These are phyloP conservation scores for Phytophthora crassamura DNA, from an alignment of 352 stramenopile species.

Conservation along the genomic window DNA sequence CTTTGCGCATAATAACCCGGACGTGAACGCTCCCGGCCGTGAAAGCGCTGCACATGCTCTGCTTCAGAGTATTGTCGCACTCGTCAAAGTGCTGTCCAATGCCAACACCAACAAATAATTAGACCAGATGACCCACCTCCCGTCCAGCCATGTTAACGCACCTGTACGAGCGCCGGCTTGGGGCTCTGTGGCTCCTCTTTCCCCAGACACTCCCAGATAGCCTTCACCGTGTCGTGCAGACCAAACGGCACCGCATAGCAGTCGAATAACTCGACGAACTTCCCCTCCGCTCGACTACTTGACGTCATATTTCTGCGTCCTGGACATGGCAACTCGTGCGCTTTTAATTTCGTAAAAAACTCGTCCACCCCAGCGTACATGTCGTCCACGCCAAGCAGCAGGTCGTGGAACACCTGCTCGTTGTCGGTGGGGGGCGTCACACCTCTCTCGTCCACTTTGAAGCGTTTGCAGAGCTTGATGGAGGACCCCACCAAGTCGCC, in stretches of 20 bases:
- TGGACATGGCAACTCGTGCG: slow-evolving; percentile 26
- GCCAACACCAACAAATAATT: background rate
- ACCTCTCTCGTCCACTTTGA: slow-evolving; percentile 17
- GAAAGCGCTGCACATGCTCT: slow-evolving; percentile 32
- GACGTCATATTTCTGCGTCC: slow-evolving; percentile 25
- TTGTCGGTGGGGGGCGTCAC: slow-evolving; percentile 27
- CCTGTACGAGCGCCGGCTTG: slow-evolving; percentile 29
- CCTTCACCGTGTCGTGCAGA: slow-evolving; percentile 20
- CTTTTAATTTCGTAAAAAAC: slow-evolving; percentile 27
- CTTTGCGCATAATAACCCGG: slow-evolving; percentile 29
- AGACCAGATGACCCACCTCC: background rate
- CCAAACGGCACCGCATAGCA: slow-evolving; percentile 27
- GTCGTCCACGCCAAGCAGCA: slow-evolving; percentile 26
- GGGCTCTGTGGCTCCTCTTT: slow-evolving; percentile 26
- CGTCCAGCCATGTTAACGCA: background rate
- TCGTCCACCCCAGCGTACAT: slow-evolving; percentile 21
- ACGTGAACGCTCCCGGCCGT: slow-evolving; percentile 24
- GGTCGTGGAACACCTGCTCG: slow-evolving; percentile 21
- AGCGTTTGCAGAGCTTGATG: slow-evolving; percentile 22
- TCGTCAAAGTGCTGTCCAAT: slow-evolving; percentile 13
- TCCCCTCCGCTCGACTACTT: slow-evolving; percentile 19
- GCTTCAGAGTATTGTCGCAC: slow-evolving; percentile 18
- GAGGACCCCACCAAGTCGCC: slow-evolving; percentile 26
- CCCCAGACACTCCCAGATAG: slow-evolving; percentile 24
- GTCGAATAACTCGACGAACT: slow-evolving; percentile 33